Evolutionary conservation across 495 filamentous ascomycete genomes (phyloP), one percentile per base, ranked within the genome.

Genomic region (Collariella sp.): DNA sequence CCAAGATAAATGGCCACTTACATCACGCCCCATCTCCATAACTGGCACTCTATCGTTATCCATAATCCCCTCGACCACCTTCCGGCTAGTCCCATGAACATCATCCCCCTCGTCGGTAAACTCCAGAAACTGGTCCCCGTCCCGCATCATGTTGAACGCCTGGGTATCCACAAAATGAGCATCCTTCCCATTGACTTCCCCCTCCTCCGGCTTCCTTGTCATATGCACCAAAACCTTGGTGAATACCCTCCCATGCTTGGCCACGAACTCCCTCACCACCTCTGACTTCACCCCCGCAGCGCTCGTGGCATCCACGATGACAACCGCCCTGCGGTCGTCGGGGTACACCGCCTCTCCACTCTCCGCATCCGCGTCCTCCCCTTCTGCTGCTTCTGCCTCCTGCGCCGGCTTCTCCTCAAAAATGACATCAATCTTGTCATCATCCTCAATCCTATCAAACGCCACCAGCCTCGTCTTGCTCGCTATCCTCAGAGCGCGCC

Each of bases 361-460:
- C 19, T 49, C 58, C 10, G 39, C 43, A 13, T 68, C 70, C n/a
- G 64, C 58, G 9, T 36, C 58, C 26, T 31, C 5, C 19, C 63
- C 59, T 58, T 58, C 33, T 5, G 50, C 54, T 6, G n/a, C 23
- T 4, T 19, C 63, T 10, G 24, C 31, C 6, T 46, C 62, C 35
- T 63, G 64, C 5, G 54, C 50, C 19, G 63, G 65, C 18, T 55
- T 47, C 20, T 77, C 70, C 46, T 78, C 68, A 57, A 81, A 81
- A 22, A 81, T 72, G 22, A 63, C 59, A 46, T 78, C 72, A 41
- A 80, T 71, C 35, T 86, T 87, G 58, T 86, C 84, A 39, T 83
- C 85, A 59, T 89, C 82, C 16, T 94, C 89, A 16, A 95, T 83
- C 65, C 87, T 88, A 64, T 96, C 88, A 63, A 96, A 95, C 12